Evolutionary conservation across 768 basidiomycete species (phyloP), one percentile per base, ranked within the genome.

Genomic region (Gyrodon lividus): DNA sequence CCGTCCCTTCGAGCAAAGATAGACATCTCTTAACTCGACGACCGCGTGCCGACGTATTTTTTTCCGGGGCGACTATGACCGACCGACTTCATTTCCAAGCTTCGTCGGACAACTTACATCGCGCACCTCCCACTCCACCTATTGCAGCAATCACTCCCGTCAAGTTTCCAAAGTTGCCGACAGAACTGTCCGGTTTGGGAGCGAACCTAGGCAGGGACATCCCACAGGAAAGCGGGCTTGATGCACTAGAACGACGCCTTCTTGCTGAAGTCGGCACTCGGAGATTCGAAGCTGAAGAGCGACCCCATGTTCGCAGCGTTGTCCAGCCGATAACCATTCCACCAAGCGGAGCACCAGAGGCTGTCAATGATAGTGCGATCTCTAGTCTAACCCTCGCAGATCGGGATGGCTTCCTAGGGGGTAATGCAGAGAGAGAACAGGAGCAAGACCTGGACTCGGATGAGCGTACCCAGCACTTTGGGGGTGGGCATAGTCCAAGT

Each of bases 211-310:
- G 59, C 13, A 62, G 60, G 48, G 52, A 57, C 24, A 57, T 46
- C 9, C 49, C 45, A 5, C 59, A 54, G 37, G 81, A 80, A 58
- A 82, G 74, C 44, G 88, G 88, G 8, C 69, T 92, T 3, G 88
- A 92, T 56, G 88, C 83, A 3, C 70, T 92, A 7, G 89, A 92
- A 62, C 74, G 80, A 43, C 73, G 82, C 46, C 70, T 92, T 4
- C 67, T 86, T 1, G 82, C 80, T 0, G 82, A 90, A 59, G 88
- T 91, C 6, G 89, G 89, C 23, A 90, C 88, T 17, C 75, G 83
- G 44, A 75, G 70, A 60, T 55, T 64, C 0, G 68, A 72, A n/a
- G 54, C 50, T 16, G 59, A 64, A 23, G 51, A 57, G 37, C 61
- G 63, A 10, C 69, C 72, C 0, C 72, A 76, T 35, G 70, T 74